These are phyloP conservation scores for Malus hybrid DNA, from an alignment of 331 rosid species.

Conservation along the genomic window DNA sequence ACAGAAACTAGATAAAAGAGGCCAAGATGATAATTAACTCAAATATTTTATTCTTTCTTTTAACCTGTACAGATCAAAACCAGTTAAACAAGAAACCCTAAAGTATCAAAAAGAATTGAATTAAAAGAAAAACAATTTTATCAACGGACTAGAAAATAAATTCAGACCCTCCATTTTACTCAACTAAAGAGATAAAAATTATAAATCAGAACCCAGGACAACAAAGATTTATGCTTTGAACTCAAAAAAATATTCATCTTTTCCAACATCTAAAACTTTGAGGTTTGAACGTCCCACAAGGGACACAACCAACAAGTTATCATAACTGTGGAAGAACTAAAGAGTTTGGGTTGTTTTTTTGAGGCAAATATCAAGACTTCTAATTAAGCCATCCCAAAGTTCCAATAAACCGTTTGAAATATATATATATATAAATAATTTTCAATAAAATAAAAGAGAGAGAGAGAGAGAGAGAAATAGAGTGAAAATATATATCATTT, in stretches of 20 bases:
- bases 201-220: not conserved
- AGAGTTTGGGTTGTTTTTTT: not conserved
- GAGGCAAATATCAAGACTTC: not conserved
- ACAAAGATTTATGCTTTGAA: conserved; percentile 7
- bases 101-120: not conserved
- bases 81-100: not conserved
- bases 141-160: not conserved
- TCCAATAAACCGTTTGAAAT: too few species aligned
- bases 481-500: too few species aligned
- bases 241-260: not conserved
- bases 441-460: too few species aligned
- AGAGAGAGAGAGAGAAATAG: too few species aligned
- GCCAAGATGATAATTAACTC: not conserved
- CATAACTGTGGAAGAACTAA: too few species aligned
- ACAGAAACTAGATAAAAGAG: not conserved
- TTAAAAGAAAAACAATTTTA: not conserved
- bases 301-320: not conserved
- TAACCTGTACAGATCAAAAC: conserved; percentile 18
- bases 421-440: too few species aligned
- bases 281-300: not conserved
- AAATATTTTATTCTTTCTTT: not conserved
- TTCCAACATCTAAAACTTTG: not conserved
- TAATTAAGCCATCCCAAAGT: too few species aligned
- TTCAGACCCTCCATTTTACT: not conserved
- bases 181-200: not conserved